These are phyloP conservation scores for Penicillium simplicissimum DNA, from an alignment of 495 filamentous ascomycete species.

Conservation along the genomic window DNA sequence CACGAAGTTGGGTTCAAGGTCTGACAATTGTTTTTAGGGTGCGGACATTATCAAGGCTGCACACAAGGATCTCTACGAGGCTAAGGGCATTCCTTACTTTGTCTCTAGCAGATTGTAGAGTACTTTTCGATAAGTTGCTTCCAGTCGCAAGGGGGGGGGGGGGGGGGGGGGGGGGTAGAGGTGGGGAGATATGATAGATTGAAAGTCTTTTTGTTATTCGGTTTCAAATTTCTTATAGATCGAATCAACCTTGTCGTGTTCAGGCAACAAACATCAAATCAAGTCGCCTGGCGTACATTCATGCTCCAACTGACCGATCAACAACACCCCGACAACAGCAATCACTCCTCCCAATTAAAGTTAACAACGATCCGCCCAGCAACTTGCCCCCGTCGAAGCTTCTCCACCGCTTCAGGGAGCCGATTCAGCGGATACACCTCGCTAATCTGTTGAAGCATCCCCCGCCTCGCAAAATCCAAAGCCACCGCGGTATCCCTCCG, in stretches of 20 bases:
- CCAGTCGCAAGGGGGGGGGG: no score
- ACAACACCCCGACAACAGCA: neutral
- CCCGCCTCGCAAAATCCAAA: slow-evolving; percentile 50
- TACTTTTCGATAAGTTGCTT: no score
- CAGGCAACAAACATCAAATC: neutral
- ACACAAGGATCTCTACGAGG: slow-evolving; percentile 33
- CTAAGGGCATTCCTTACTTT: slow-evolving; percentile 22
- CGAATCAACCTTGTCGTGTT: neutral
- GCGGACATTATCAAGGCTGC: slow-evolving; percentile 37
- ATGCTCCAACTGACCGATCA: neutral
- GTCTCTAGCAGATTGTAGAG: slow-evolving; percentile 15
- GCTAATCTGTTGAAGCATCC: slow-evolving; percentile 43
- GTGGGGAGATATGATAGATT: neutral
- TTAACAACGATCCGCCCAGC: slow-evolving; percentile 52
- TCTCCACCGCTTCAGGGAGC: slow-evolving; percentile 41
- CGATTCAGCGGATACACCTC: slow-evolving; percentile 43
- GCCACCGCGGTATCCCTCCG: slow-evolving; percentile 45
- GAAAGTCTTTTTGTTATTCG: neutral
- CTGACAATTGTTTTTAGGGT: slow-evolving; percentile 19
- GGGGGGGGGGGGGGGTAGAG: neutral
- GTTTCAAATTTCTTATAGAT: neutral
- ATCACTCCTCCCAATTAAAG: slow-evolving; percentile 41
- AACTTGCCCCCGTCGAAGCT: slow-evolving; percentile 42
- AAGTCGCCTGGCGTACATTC: no score
- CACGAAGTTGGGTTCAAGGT: neutral